phyloP scores from a whole-genome alignment of 352 stramenopile genomes.

The Phytopythium boreale region DNA sequence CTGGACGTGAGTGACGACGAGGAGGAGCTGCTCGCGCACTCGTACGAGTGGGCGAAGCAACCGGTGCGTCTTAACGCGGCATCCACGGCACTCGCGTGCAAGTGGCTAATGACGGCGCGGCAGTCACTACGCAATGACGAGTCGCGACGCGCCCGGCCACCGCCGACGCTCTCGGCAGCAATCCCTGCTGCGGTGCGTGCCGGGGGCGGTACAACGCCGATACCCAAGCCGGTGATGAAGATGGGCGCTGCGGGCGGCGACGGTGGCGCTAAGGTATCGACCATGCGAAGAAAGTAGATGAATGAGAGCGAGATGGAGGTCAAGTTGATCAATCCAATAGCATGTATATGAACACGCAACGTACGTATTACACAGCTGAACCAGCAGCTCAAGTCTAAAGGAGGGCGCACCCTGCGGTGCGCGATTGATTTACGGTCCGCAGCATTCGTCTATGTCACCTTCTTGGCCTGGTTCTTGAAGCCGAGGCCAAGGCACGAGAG shows the following conservation, averaged over 20 bases:
- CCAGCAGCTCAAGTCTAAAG: neutral
- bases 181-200: slow-evolving; percentile 48
- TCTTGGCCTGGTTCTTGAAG: slow-evolving; percentile 95
- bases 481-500: slow-evolving; percentile 93
- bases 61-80: slow-evolving; percentile 65
- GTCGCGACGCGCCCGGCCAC: slow-evolving; percentile 23
- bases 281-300: slow-evolving; percentile 64
- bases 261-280: slow-evolving; percentile 39
- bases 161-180: slow-evolving; percentile 47
- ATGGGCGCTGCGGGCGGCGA: slow-evolving; percentile 69
- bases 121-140: slow-evolving; percentile 39
- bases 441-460: slow-evolving; percentile 83
- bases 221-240: slow-evolving; percentile 70
- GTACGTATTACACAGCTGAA: slow-evolving; percentile 5
- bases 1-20: slow-evolving; percentile 88
- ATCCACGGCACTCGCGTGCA: slow-evolving; percentile 77
- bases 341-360: neutral
- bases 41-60: slow-evolving; percentile 78
- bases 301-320: slow-evolving; percentile 1
- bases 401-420: neutral
- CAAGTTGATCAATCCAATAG: neutral
- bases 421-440: slow-evolving; percentile 15
- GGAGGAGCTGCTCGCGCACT: slow-evolving; percentile 63
- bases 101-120: slow-evolving; percentile 73
- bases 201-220: slow-evolving; percentile 41